Percentiles rank a stretch among this genome's conserved stretches.
phyloP scores from a whole-genome alignment of 768 basidiomycete species.

The Suillus placidus region DNA sequence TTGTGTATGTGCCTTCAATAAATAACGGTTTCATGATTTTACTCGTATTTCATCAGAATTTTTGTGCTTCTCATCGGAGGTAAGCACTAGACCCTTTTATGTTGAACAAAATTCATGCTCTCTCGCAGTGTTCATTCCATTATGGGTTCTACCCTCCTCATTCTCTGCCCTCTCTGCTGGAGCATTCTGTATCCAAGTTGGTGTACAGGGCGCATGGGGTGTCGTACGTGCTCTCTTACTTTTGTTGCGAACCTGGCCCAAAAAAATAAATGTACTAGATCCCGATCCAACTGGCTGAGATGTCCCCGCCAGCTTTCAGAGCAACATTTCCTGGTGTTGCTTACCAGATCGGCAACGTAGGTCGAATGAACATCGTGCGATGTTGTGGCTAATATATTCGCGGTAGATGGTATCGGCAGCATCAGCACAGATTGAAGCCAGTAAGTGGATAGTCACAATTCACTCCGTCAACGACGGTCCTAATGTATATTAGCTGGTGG shows the following conservation, averaged over 20 bases:
- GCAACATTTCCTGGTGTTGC: constrained; percentile 86
- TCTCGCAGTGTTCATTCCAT: constrained; percentile 56
- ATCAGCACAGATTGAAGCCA: constrained; percentile 79
- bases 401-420: constrained; percentile 66
- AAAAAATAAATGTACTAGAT: constrained; percentile 35
- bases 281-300: constrained; percentile 81
- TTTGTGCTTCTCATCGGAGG: constrained; percentile 60
- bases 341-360: constrained; percentile 78
- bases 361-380: constrained; percentile 11
- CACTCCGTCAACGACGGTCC: neutral
- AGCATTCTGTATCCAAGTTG: constrained; percentile 85
- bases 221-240: constrained; percentile 52
- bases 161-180: constrained; percentile 77
- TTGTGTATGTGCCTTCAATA: constrained; percentile 41
- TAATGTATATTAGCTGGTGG: constrained; percentile 55
- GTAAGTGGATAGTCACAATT: constrained; percentile 35
- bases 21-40: neutral
- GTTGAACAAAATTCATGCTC: constrained; percentile 2
- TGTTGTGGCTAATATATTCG: neutral
- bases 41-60: constrained; percentile 36
- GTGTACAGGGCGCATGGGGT: constrained; percentile 91
- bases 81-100: too few species aligned
- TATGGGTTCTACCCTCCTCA: constrained; percentile 79
- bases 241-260: neutral
- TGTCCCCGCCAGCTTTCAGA: constrained; percentile 87